Evolutionary conservation across 345 rosid species (phyloP).

Genomic region (Heritiera littoralis): DNA sequence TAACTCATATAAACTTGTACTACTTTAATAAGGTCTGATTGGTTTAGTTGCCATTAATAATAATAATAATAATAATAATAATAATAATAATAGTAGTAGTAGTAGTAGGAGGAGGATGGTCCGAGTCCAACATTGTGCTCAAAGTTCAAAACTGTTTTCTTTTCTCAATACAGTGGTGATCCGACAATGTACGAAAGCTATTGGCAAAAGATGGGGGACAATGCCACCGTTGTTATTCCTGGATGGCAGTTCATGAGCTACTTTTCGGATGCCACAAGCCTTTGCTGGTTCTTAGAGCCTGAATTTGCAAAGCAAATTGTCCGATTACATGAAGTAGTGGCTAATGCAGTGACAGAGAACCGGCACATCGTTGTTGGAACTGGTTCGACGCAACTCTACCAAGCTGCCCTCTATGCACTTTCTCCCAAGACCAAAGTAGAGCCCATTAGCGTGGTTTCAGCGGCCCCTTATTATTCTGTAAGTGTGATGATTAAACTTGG

Average conservation of each 20-base stretch:
- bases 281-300: constrained; percentile 94
- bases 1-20: too few relatives aligned
- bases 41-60: too few relatives aligned
- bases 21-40: too few relatives aligned
- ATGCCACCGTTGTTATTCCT: constrained; percentile 65
- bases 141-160: not conserved
- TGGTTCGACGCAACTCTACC: constrained; percentile 85
- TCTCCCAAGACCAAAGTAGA: constrained; percentile 53
- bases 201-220: constrained; percentile 72
- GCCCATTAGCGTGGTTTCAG: constrained; percentile 76
- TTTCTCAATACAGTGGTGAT: constrained; percentile 67
- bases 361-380: constrained; percentile 82
- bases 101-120: too few relatives aligned
- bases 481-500: constrained; percentile 29
- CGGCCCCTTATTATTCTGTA: constrained; percentile 81
- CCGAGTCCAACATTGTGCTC: too few relatives aligned
- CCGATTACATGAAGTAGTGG: constrained; percentile 69
- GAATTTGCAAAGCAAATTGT: constrained; percentile 62
- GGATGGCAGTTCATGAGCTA: constrained; percentile 93
- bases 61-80: too few relatives aligned
- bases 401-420: constrained; percentile 82
- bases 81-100: too few relatives aligned
- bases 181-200: constrained; percentile 82
- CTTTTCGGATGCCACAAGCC: constrained; percentile 60
- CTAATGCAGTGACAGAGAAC: constrained; percentile 71